Evolutionary conservation across 495 filamentous ascomycete genomes (phyloP), one percentile per base, ranked within the genome.

Genomic region (Glonium stellatum): DNA sequence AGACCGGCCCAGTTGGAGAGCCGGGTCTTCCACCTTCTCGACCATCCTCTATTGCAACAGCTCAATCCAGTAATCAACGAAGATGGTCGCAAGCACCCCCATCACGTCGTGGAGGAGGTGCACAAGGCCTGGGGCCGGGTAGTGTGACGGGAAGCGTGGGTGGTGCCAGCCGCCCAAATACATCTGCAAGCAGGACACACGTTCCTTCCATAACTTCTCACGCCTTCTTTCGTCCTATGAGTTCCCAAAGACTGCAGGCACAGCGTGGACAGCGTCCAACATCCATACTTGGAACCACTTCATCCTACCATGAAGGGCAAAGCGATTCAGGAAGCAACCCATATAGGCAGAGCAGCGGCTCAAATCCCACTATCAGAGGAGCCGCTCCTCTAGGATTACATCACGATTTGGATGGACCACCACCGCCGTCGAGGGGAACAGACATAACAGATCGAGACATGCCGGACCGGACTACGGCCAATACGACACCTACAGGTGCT

Each of bases 201-300:
- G 92, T 95, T 37, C 92, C 93, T 8, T 88, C 87, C 0, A 75
- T 98, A 31, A 84, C 90, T 8, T 90, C 90, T 13, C 86, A 92
- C 63, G 92, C 87, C 19, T 97, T 98, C 72, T 96, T 96, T 66
- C 85, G 86, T 9, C 93, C 93, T 18, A 95, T 98, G 93, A 97
- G 91, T 74, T 95, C 90, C 22, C 92, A 97, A 72, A 84, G 89
- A 69, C 77, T 97, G 51, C 93, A 98, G 72, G 92, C 90, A 54
- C 95, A 97, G 70, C 79, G 93, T 68, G 84, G 84, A 49, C 77
- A 80, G 25, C 76, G 81, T 12, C 81, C 81, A 15, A 61, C 58
- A 2, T 71, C 65, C 18, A 42, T 67, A 69, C 62, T 78, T 69
- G 56, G 75, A 73, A 61, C 78, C 69, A 47, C 73, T 70, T 39